Conservation (phyloP, 73 alveolate genomes). For the Symbiodinium pilosum region DNA sequence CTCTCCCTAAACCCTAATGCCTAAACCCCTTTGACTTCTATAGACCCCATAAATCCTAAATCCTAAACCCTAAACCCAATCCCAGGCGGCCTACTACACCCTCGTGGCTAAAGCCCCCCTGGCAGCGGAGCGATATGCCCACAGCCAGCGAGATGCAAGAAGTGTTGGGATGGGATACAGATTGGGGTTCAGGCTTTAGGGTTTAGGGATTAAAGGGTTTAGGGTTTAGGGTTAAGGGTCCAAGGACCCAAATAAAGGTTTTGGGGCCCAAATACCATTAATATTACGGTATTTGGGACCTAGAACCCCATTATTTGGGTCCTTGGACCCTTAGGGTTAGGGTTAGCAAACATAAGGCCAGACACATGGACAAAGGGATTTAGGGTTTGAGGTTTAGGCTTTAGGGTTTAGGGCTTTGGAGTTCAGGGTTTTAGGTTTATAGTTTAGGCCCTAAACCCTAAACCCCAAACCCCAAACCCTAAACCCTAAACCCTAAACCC, state of each 20-base stretch:
- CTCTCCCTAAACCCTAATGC: not conserved
- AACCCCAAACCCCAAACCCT: not conserved
- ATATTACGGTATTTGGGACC: no score
- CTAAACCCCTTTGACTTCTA: not conserved
- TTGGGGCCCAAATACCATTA: no score
- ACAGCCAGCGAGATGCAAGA: no score
- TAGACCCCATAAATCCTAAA: not conserved
- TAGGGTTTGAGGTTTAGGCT: not conserved
- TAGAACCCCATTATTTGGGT: not conserved
- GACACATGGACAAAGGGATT: not conserved
- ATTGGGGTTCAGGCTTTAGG: not conserved
- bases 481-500: not conserved
- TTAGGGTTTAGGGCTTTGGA: not conserved
- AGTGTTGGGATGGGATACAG: no score
- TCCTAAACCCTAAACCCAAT: not conserved
- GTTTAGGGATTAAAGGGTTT: not conserved
- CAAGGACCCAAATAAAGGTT: no score
- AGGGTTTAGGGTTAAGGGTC: not conserved
- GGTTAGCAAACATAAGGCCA: not conserved
- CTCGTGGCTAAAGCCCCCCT: conserved; percentile 71
- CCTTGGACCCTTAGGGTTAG: not conserved
- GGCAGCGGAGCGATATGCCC: conserved; percentile 93
- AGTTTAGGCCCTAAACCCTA: not conserved
- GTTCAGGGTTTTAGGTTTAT: not conserved
- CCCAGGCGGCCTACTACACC: conserved; percentile 77